Conservation (phyloP, 2,329 filamentous ascomycete species). For the Nigrospora oryzae region DNA sequence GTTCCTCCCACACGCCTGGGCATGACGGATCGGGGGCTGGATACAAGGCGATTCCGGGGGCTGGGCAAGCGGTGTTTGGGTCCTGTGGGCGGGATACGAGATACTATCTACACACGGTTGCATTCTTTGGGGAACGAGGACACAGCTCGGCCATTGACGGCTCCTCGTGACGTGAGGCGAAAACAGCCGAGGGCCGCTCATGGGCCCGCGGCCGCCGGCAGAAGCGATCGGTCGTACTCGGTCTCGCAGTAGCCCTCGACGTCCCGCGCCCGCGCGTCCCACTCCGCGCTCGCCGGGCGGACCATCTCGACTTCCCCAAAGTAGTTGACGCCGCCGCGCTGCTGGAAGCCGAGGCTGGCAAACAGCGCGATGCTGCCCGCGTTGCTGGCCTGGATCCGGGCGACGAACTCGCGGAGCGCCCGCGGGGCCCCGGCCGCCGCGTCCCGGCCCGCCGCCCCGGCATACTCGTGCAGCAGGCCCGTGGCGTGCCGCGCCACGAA, state of each 20-base stretch:
- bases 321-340: slow-evolving; percentile 46
- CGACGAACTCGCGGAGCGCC: slow-evolving; percentile 41
- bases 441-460: background rate
- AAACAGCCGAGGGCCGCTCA: background rate
- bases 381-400: slow-evolving; percentile 52
- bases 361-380: slow-evolving; percentile 42
- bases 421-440: slow-evolving; percentile 2
- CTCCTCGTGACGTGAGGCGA: no score
- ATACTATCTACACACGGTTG: no score
- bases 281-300: background rate
- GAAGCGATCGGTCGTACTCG: slow-evolving; percentile 4
- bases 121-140: no score
- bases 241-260: slow-evolving; percentile 5
- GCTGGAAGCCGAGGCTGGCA: slow-evolving; percentile 39
- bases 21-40: no score
- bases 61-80: no score
- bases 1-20: no score
- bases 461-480: slow-evolving; percentile 50
- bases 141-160: no score
- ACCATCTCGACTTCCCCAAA: slow-evolving; percentile 49
- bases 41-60: no score
- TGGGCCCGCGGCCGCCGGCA: background rate
- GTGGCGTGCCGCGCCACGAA: slow-evolving; percentile 53
- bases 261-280: background rate
- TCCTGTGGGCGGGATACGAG: no score